These are phyloP conservation scores for Secale cereale DNA, from an alignment of 176 grass and related monocot genomes.

Conservation along the genomic window DNA sequence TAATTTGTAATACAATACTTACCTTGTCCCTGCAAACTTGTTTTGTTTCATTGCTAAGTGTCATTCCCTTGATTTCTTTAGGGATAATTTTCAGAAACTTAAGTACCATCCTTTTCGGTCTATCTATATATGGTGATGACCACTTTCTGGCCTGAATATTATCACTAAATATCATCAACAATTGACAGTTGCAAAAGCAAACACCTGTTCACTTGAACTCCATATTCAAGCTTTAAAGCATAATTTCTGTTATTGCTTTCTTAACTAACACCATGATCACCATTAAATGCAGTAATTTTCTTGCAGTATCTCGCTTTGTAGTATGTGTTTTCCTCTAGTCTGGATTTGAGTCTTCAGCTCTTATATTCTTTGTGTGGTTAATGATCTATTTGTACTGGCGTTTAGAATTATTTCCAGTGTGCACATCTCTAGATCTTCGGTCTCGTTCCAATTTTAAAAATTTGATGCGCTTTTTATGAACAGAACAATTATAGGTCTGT, in stretches of 20 bases:
- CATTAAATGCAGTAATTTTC: background rate
- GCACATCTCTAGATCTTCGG: background rate
- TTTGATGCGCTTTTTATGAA: background rate
- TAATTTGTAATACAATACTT: background rate
- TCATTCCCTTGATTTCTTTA: background rate
- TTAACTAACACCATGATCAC: background rate
- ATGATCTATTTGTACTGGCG: background rate
- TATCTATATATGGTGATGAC: background rate
- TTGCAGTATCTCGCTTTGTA: background rate
- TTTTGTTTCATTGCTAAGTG: background rate
- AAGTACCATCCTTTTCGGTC: background rate
- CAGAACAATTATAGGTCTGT: background rate
- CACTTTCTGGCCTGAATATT: background rate
- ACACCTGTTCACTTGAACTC: background rate
- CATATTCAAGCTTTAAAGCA: background rate
- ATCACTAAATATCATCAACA: background rate
- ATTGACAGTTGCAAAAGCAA: background rate
- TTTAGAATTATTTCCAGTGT: background rate
- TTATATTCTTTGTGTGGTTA: background rate
- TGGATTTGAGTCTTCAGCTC: background rate
- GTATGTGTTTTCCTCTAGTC: background rate
- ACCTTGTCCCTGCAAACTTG: background rate
- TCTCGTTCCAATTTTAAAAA: background rate
- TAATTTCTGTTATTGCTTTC: background rate
- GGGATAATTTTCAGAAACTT: background rate